A percentile compares a stretch with the other conserved stretches of the same genome.
These are phyloP conservation scores for Fusarium sulawesiense DNA, from an alignment of 2,329 filamentous ascomycete species.

Conservation along the genomic window DNA sequence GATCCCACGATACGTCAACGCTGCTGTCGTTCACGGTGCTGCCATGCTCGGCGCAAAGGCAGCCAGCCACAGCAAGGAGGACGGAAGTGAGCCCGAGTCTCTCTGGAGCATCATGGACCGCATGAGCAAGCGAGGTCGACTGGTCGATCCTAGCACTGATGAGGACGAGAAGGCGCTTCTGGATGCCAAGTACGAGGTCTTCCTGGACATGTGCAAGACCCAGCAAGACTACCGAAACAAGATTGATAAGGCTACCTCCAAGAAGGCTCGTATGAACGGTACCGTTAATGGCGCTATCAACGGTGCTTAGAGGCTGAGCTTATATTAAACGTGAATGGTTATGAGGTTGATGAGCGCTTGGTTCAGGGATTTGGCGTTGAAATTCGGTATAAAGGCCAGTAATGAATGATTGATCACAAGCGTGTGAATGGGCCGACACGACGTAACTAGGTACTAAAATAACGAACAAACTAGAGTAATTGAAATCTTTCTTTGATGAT, in stretches of 20 bases:
- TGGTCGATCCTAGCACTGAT: slow-evolving; percentile 80
- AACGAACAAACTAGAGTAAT: slow-evolving; percentile 30
- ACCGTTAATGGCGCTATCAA: slow-evolving; percentile 48
- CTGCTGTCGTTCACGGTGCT: slow-evolving; percentile 96
- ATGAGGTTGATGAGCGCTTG: slow-evolving; percentile 21
- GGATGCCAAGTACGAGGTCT: slow-evolving; percentile 93
- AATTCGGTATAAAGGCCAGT: slow-evolving; percentile 13
- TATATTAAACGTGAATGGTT: slow-evolving; percentile 1
- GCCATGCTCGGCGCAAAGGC: slow-evolving; percentile 98
- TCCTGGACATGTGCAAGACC: slow-evolving; percentile 88
- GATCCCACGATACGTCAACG: slow-evolving; percentile 93
- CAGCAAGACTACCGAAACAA: slow-evolving; percentile 85
- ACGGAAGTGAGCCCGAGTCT: slow-evolving; percentile 78
- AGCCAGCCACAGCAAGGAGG: slow-evolving; percentile 79
- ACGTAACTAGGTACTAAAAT: neutral
- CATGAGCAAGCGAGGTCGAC: slow-evolving; percentile 92
- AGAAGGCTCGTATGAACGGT: slow-evolving; percentile 51
- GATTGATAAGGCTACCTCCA: slow-evolving; percentile 72
- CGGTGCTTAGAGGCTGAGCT: slow-evolving; percentile 38
- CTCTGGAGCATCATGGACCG: slow-evolving; percentile 98
- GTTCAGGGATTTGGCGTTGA: slow-evolving; percentile 27
- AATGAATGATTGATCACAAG: slow-evolving; percentile 34
- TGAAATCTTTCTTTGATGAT: neutral
- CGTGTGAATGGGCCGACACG: slow-evolving; percentile 12
- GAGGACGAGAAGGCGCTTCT: slow-evolving; percentile 81